Percentiles rank a stretch among this genome's conserved stretches.
Conservation (phyloP, 31 red algal species). For the Odonthalia washingtoniensis region DNA sequence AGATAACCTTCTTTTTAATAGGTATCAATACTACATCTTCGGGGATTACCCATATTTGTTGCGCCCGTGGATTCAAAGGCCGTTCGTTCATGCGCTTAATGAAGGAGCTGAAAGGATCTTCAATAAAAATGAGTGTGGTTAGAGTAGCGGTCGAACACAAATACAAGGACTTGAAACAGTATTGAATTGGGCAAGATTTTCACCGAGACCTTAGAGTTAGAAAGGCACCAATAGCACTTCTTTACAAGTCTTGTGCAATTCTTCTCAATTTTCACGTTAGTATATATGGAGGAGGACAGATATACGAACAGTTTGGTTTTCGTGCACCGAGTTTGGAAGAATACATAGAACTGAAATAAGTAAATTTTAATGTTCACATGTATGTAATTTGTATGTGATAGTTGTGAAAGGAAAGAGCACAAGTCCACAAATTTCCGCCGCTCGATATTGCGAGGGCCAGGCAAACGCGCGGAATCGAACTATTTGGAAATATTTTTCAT, state of each 20-base stretch:
- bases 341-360: too few species aligned
- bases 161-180: constrained; percentile 60
- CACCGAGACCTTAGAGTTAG: constrained; percentile 34
- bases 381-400: too few species aligned
- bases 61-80: constrained; percentile 22
- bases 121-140: constrained; percentile 41
- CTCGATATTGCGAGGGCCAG: too few species aligned
- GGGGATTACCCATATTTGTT: constrained; percentile 44
- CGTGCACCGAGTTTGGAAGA: not conserved
- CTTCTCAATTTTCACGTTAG: constrained; percentile 20
- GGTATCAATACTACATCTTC: constrained; percentile 42
- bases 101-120: not conserved
- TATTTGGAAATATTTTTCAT: too few species aligned
- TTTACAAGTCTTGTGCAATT: constrained; percentile 32
- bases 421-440: too few species aligned
- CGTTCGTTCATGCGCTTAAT: not conserved
- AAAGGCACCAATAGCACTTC: constrained; percentile 31
- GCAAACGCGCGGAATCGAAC: too few species aligned
- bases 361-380: too few species aligned
- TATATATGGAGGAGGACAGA: constrained; percentile 21
- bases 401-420: too few species aligned
- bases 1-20: not conserved
- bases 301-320: not conserved
- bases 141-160: constrained; percentile 22
- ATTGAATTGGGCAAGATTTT: constrained; percentile 38